These are phyloP conservation scores for Trichoderma arundinaceum DNA, from an alignment of 2,329 filamentous ascomycete genomes.

Conservation along the genomic window DNA sequence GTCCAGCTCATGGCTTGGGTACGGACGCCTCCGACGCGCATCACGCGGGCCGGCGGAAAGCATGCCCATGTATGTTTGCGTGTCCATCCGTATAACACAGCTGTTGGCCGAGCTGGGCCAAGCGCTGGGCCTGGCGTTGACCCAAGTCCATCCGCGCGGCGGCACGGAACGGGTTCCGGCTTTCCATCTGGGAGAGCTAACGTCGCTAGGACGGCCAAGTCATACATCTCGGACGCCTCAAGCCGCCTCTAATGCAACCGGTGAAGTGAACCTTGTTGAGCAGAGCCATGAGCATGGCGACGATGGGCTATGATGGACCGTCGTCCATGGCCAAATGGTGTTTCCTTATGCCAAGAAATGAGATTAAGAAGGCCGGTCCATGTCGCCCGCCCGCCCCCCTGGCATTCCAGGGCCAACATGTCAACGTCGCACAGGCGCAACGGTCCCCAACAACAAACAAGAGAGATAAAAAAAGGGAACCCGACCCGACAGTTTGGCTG, in stretches of 20 bases:
- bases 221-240: neutral
- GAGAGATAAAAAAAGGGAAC: neutral
- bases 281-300: neutral
- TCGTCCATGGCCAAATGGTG: no score
- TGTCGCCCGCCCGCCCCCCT: neutral
- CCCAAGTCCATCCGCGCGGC: neutral
- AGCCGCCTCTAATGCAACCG: neutral
- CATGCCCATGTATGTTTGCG: constrained; percentile 2
- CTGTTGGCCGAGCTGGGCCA: neutral
- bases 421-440: neutral
- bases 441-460: neutral
- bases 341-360: neutral
- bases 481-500: constrained; percentile 5
- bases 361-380: neutral
- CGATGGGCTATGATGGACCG: neutral
- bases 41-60: constrained; percentile 9
- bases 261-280: neutral
- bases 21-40: constrained; percentile 13
- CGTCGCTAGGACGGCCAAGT: constrained; percentile 10
- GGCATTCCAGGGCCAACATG: neutral
- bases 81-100: neutral
- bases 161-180: constrained; percentile 20
- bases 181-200: neutral
- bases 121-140: neutral
- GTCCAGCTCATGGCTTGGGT: neutral